Evolutionary conservation across 73 alveolate species (phyloP).

Genomic region (Blepharisma japonicum): DNA sequence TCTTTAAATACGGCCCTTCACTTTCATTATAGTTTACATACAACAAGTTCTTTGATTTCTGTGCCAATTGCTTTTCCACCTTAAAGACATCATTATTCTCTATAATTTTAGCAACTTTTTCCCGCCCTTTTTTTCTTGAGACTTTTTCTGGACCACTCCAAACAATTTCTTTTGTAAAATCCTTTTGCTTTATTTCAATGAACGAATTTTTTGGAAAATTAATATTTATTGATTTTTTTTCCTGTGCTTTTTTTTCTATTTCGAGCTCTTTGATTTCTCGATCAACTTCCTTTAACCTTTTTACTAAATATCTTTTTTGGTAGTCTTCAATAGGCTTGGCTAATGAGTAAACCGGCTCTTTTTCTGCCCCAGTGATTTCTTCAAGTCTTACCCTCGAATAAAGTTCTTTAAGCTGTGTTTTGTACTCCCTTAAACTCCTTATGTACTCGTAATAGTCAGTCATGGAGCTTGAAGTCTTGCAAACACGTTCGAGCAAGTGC

Average conservation of each 20-base stretch:
- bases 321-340: neutral
- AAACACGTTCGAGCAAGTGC: neutral
- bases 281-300: neutral
- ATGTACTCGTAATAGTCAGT: neutral
- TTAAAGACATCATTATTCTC: neutral
- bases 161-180: slow-evolving; percentile 13
- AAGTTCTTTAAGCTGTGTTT: neutral
- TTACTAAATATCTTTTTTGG: neutral
- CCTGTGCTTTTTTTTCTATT: neutral
- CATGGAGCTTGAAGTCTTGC: no score
- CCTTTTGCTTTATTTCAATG: neutral
- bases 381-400: neutral
- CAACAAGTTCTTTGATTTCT: neutral
- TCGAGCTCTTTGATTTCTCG: neutral
- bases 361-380: neutral
- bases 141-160: neutral
- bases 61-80: neutral
- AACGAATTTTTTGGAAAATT: neutral
- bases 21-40: slow-evolving; percentile 13
- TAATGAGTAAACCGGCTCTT: neutral
- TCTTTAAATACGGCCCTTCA: neutral
- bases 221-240: neutral
- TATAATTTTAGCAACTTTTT: neutral
- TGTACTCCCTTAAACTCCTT: neutral
- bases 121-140: neutral